Evolutionary conservation across 2,329 filamentous ascomycete species (phyloP), one percentile per base, ranked within the genome.

Genomic region (Cryphonectria naterciae): DNA sequence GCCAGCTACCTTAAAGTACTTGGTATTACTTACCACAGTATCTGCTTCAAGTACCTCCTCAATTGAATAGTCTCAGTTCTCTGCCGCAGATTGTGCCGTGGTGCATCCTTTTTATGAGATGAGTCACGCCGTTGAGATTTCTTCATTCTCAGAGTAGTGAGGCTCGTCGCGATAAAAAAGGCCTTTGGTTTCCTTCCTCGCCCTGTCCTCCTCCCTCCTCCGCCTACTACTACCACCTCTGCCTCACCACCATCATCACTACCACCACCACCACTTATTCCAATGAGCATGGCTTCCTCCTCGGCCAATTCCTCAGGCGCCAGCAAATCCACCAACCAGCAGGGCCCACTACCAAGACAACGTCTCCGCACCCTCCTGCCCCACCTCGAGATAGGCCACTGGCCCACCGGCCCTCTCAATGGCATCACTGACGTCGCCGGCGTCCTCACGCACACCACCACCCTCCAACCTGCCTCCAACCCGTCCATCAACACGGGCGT

Each of bases 341-440:
- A 49, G 13, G 67, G 46, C 19, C 70, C n/a, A 3, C 46, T 35
- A 56, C 64, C 71, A 28, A 76, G 78, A 61, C 75, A 73, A 65
- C 80, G 83, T 54, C 73, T 86, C 65, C 82, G 85, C 7, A 79
- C 84, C 32, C 77, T 86, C 28, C 75, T 87, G 7, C 85, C 85
- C 4, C 72, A 79, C 39, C 75, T 86, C 35, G 76, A 81, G 67
- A 76, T 87, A 1, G 85, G 85, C 25, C 78, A 77, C 70, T 85
- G 80, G 80, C 75, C 77, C 2, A 76, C 83, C 0, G 85, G 85
- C 0, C 78, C 79, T 6, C 81, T 84, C 32, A 87, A 87, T 76
- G 85, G 83, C 69, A 79, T 87, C 39, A 87, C 85, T 32, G 85
- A 87, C 72, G 83, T 87, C 19, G 79, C 83, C 5, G 84, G 84